These are phyloP conservation scores for Saccharum spontaneum DNA, from an alignment of 176 grass and related monocot genomes.

Conservation along the genomic window DNA sequence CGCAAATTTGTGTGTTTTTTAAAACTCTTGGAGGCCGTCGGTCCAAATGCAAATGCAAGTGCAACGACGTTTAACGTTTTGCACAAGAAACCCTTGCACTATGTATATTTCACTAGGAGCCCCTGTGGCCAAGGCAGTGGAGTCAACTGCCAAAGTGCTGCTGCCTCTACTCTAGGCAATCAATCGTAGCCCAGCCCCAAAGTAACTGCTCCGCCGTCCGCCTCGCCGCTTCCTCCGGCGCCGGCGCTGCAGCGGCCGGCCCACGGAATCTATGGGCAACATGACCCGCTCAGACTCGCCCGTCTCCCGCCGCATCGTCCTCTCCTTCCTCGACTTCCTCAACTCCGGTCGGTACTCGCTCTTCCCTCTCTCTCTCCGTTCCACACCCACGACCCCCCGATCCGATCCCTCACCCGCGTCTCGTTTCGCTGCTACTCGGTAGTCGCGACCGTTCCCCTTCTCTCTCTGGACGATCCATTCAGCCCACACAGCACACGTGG, in stretches of 20 bases:
- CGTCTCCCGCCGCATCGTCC: conserved; percentile 60
- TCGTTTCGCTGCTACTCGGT: neutral
- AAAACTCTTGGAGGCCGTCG: too few relatives aligned
- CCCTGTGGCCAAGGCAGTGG: neutral
- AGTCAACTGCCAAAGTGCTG: neutral
- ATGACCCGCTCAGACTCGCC: conserved; percentile 65
- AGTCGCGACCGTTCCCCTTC: too few relatives aligned
- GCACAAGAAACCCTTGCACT: neutral
- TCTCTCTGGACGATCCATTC: neutral
- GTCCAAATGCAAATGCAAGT: too few relatives aligned
- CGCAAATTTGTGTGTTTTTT: too few relatives aligned
- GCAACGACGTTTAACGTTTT: too few relatives aligned
- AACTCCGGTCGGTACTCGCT: conserved; percentile 55
- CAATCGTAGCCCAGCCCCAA: too few relatives aligned
- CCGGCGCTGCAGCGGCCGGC: neutral
- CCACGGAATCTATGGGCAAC: conserved; percentile 32
- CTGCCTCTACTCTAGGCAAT: neutral
- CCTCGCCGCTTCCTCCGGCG: neutral
- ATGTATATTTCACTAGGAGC: neutral
- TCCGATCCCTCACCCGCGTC: neutral
- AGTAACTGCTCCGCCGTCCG: neutral
- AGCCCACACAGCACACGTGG: neutral
- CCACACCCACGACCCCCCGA: too few relatives aligned
- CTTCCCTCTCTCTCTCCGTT: neutral
- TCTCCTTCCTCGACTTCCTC: conserved; percentile 81